Base-by-base conservation (phyloP, 495 filamentous ascomycete species). In the Tetracladium setigerum region DNA sequence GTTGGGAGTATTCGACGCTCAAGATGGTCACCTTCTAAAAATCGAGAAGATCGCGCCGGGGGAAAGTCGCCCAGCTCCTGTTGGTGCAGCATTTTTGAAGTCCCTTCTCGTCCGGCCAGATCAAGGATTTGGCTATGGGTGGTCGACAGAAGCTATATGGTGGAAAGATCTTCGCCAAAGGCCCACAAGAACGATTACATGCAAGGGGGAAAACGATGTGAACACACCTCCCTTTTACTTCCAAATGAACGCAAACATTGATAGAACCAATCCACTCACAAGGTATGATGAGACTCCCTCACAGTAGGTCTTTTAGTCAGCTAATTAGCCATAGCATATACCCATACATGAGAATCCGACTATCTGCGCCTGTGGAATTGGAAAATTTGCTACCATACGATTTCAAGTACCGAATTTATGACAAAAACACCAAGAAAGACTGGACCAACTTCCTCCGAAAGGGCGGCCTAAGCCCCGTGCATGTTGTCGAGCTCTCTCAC, bases 401-500 rank as follows among this genome's bases (percentile, higher is more conserved):
- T 67, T 98, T 98, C 83, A 97, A 97, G 63, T 97, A 97, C 62
- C 79, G 89, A 44, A 96, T 98, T 17, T 96, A 96, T 59, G 92
- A 98, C 68, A 95, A 89, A 70, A 92, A 94, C 62, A 96, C 89
- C 0, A 89, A 86, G 69, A 92, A 94, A 61, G 91, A 98, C 63
- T 98, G 94, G 92, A 91, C 89, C 0, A 98, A 98, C 60, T 98
- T 98, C 70, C 65, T 98, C 16, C 77, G 92, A 43, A 97, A 95
- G 64, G 92, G 92, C 9, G 92, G 92, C 16, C 83, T 95, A 38
- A 97, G 92, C 62, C 92, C 92, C 1, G 90, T 97, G 2, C 92
- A 98, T 66, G 89, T 96, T 7, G 89, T 97, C 34, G 91, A 97
- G 63, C 67, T 97, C 2, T 95, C 92, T 14, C 92, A 97, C 65